Base-by-base conservation (phyloP, 768 basidiomycete species). In the Lactarius indigo region DNA sequence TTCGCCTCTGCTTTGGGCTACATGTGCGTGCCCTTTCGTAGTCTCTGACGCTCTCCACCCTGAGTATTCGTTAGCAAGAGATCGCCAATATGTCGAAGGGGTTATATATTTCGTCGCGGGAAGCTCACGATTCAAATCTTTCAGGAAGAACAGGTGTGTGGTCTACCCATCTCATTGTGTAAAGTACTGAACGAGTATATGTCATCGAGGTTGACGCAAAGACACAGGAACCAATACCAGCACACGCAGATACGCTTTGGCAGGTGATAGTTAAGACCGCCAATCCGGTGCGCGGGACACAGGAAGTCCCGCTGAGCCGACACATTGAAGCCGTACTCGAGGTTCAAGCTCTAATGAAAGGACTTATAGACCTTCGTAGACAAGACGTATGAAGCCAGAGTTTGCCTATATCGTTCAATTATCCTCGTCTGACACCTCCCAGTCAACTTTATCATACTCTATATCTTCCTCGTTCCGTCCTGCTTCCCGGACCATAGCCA, bases 261-360 rank as follows among this genome's bases (percentile, higher is more conserved):
- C 89, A 93, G 74, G 91, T 94, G 42, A 90, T 94, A 78, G 91
- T 92, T 59, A 92, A 90, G 75, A 92, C 92, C 1, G 89, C 91
- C 2, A 80, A 82, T 3, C 92, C 92, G 7, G 85, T 90, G 54
- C 85, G 89, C 18, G 91, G 90, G 65, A 89, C 87, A 0, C 90
- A 88, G 74, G 87, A 89, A 67, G 88, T 84, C 2, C 92, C 91
- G 5, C 79, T 93, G n/a, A 84, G 82, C 63, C 80, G 82, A 18
- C 82, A 85, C 10, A 85, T 91, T 35, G 87, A 92, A 20, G 88
- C 88, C 2, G 87, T 94, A 0, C 82, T 93, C 1, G 89, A 93
- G 67, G 86, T 94, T 13, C 92, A 94, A 73, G 78, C 85, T 17
- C 80, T 92, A 55, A 92, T 94, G 90, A 93, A 92, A 71, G 92